Evolutionary conservation across 1,284 basidiomycete genomes (phyloP).

Genomic region (Athelia psychrophila): DNA sequence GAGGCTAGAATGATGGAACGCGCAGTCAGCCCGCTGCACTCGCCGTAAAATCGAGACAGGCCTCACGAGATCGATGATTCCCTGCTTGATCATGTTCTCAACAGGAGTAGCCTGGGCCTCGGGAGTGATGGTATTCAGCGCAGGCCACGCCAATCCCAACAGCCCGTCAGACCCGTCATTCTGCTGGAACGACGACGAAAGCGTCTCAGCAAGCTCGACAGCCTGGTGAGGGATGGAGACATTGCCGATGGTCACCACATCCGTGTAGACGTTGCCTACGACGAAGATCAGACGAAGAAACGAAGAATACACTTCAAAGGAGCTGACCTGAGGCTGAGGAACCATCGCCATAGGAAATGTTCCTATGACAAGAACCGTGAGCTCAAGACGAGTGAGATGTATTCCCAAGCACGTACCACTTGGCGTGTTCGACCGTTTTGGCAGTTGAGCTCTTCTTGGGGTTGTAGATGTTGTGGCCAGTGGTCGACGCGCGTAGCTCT

Average conservation of each 20-base stretch:
- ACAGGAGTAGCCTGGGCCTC: constrained; percentile 31
- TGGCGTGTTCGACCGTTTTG: constrained; percentile 18
- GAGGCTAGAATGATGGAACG: constrained; percentile 9
- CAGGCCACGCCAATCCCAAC: constrained; percentile 30
- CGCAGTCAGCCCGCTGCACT: neutral
- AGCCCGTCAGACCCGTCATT: constrained; percentile 35
- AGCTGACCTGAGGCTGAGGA: constrained; percentile 22
- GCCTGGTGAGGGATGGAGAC: constrained; percentile 30
- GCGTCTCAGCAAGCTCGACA: constrained; percentile 31
- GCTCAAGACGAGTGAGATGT: neutral
- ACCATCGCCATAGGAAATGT: constrained; percentile 39
- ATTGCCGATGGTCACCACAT: constrained; percentile 28
- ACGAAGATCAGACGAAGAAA: neutral
- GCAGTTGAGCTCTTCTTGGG: constrained; percentile 30
- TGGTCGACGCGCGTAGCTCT: neutral
- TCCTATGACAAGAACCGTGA: constrained; percentile 1
- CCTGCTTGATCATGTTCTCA: constrained; percentile 34
- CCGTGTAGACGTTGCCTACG: constrained; percentile 26
- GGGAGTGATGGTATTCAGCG: constrained; percentile 33
- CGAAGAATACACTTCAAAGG: neutral
- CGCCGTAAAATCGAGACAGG: constrained; percentile 4
- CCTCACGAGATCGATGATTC: constrained; percentile 19
- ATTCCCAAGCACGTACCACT: constrained; percentile 24
- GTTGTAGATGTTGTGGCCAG: constrained; percentile 29
- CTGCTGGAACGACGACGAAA: constrained; percentile 31